Evolutionary conservation across 2,329 filamentous ascomycete genomes (phyloP).

Genomic region (Aspergillus persii): DNA sequence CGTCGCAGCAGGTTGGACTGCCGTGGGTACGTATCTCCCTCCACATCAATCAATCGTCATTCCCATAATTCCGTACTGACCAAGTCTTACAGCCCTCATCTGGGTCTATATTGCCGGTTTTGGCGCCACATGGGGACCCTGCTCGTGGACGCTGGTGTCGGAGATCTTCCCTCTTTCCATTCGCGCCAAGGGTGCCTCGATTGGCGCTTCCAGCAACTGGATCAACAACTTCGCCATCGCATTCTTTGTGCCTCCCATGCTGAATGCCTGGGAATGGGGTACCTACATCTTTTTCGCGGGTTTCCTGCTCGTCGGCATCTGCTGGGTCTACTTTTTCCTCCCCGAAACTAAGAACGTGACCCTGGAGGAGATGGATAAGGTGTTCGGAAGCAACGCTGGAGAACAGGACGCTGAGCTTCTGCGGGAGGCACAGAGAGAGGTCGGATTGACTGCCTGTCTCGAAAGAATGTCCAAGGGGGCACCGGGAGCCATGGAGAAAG

Average conservation of each 20-base stretch:
- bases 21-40: conserved; percentile 20
- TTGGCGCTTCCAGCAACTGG: conserved; percentile 31
- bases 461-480: conserved; percentile 6
- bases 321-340: conserved; percentile 39
- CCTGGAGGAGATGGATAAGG: conserved; percentile 54
- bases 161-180: conserved; percentile 31
- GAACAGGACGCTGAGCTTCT: conserved; percentile 25
- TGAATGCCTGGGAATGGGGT: conserved; percentile 24
- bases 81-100: conserved; percentile 19
- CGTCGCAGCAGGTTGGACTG: conserved; percentile 26
- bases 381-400: conserved; percentile 31
- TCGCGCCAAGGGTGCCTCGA: conserved; percentile 28
- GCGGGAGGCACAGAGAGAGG: conserved; percentile 23
- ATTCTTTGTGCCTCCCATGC: conserved; percentile 29
- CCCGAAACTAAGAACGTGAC: conserved; percentile 58
- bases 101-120: conserved; percentile 28
- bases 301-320: conserved; percentile 22
- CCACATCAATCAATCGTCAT: not conserved
- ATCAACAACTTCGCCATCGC: conserved; percentile 32
- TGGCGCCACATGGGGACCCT: conserved; percentile 28
- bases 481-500: not conserved
- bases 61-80: not conserved
- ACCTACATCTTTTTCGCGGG: conserved; percentile 33
- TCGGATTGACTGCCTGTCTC: conserved; percentile 23
- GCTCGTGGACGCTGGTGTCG: conserved; percentile 28